phyloP scores from a whole-genome alignment of 2,329 filamentous ascomycete genomes.

The Xylaria sp. region DNA sequence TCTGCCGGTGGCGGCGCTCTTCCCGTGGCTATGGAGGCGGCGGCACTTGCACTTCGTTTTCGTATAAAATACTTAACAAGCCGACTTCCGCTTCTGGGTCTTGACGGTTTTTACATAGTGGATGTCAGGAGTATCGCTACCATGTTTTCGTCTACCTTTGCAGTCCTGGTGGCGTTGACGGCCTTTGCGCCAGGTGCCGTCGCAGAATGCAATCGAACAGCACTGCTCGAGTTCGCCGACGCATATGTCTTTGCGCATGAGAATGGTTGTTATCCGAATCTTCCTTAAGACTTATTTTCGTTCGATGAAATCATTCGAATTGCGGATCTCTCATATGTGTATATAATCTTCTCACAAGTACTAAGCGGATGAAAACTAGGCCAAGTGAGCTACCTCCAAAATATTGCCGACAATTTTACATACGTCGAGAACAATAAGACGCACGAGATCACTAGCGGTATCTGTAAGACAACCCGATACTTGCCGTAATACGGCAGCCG shows the following conservation, averaged over 20 bases:
- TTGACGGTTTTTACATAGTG: not conserved
- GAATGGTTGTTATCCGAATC: constrained; percentile 27
- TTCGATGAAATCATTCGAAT: not conserved
- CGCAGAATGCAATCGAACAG: constrained; percentile 36
- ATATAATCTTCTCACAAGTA: not conserved
- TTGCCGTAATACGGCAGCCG: not conserved
- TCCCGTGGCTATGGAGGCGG: constrained; percentile 25
- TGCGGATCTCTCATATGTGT: not conserved
- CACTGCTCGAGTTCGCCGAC: constrained; percentile 37
- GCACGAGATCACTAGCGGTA: constrained; percentile 43
- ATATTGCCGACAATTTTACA: constrained; percentile 44
- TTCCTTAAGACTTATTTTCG: not conserved
- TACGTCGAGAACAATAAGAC: constrained; percentile 50
- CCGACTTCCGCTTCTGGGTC: too few relatives aligned
- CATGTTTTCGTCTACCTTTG: constrained; percentile 25
- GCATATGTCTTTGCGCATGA: constrained; percentile 39
- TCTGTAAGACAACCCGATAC: constrained; percentile 32
- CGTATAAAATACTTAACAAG: constrained; percentile 13
- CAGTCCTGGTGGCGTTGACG: constrained; percentile 19
- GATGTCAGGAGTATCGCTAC: constrained; percentile 1
- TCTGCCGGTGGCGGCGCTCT: constrained; percentile 35
- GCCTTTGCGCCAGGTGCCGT: constrained; percentile 16
- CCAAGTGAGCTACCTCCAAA: constrained; percentile 34
- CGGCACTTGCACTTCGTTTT: constrained; percentile 31
- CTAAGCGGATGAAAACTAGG: constrained; percentile 29